These are phyloP conservation scores for Fusarium tjaetaba DNA, from an alignment of 2,329 filamentous ascomycete species.

Conservation along the genomic window DNA sequence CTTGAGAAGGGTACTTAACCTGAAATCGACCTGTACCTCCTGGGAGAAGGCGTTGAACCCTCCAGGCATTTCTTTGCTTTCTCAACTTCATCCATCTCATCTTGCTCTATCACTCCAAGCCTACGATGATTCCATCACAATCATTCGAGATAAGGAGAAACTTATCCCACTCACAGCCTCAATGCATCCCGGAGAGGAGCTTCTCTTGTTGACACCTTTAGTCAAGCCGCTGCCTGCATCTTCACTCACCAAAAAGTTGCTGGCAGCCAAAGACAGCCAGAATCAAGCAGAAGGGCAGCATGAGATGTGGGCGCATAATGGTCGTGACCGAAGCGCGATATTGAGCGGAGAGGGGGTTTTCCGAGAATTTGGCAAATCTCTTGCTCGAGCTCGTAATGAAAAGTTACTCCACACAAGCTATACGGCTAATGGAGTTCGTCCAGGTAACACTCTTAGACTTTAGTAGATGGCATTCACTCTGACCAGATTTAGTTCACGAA, in stretches of 20 bases:
- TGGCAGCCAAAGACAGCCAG: slow-evolving; percentile 61
- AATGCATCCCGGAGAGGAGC: slow-evolving; percentile 84
- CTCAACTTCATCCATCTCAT: slow-evolving; percentile 84
- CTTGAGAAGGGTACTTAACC: slow-evolving; percentile 76
- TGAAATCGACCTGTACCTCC: slow-evolving; percentile 87
- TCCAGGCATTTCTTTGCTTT: slow-evolving; percentile 78
- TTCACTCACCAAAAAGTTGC: slow-evolving; percentile 77
- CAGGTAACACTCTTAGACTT: slow-evolving; percentile 55
- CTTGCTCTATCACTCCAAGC: slow-evolving; percentile 82
- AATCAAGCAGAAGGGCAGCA: slow-evolving; percentile 53
- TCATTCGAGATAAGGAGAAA: slow-evolving; percentile 89
- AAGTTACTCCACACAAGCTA: slow-evolving; percentile 94
- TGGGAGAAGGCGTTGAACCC: slow-evolving; percentile 95
- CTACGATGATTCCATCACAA: slow-evolving; percentile 92
- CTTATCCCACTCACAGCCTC: slow-evolving; percentile 84
- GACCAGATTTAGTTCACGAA: slow-evolving; percentile 73
- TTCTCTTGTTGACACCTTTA: slow-evolving; percentile 87
- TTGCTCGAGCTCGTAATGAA: slow-evolving; percentile 87
- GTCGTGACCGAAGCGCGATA: slow-evolving; percentile 66
- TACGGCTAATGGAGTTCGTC: slow-evolving; percentile 89
- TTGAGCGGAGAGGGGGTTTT: slow-evolving; percentile 96
- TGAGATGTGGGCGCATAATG: slow-evolving; percentile 66
- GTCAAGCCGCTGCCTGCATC: slow-evolving; percentile 94
- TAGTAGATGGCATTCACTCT: not conserved
- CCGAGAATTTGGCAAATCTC: slow-evolving; percentile 83